These are phyloP conservation scores for Eruca vesicaria DNA, from an alignment of 441 rosid species.

Conservation along the genomic window DNA sequence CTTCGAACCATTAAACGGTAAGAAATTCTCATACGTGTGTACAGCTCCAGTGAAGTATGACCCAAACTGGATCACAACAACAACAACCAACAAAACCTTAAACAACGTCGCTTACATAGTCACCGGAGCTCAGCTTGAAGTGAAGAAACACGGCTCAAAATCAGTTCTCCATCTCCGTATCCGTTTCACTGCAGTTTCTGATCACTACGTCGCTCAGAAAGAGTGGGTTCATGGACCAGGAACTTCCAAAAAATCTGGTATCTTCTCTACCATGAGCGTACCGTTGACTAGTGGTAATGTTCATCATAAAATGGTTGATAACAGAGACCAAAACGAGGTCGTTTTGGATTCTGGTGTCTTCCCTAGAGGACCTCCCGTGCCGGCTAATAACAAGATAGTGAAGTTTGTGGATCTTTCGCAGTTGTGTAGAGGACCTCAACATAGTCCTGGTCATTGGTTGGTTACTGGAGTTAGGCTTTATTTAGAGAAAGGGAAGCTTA, in stretches of 20 bases:
- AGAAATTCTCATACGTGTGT: conserved; percentile 67
- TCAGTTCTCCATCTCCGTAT: conserved; percentile 76
- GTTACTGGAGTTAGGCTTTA: conserved; percentile 76
- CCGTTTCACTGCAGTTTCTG: conserved; percentile 56
- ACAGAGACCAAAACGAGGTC: conserved; percentile 36
- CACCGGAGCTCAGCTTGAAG: conserved; percentile 84
- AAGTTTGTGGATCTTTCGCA: conserved; percentile 74
- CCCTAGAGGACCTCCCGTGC: conserved; percentile 83
- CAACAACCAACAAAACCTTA: too few species aligned
- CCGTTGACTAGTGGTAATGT: conserved; percentile 48
- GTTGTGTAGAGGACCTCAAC: conserved; percentile 70
- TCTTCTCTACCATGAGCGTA: conserved; percentile 68
- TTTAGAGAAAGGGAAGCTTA: conserved; percentile 71
- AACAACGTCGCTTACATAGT: conserved; percentile 58
- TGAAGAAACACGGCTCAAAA: conserved; percentile 61
- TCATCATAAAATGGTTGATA: conserved; percentile 25
- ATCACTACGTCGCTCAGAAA: conserved; percentile 41
- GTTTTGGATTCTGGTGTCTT: conserved; percentile 76
- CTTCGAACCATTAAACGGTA: conserved; percentile 59
- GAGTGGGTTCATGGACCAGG: conserved; percentile 64
- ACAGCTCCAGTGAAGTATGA: conserved; percentile 71
- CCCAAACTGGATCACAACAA: conserved; percentile 41
- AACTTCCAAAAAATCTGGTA: conserved; percentile 57
- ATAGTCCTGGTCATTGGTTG: conserved; percentile 93
- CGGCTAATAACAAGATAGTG: conserved; percentile 61